phyloP scores from a whole-genome alignment of 257 asterid genomes.

The Nicotiana tomentosiformis region DNA sequence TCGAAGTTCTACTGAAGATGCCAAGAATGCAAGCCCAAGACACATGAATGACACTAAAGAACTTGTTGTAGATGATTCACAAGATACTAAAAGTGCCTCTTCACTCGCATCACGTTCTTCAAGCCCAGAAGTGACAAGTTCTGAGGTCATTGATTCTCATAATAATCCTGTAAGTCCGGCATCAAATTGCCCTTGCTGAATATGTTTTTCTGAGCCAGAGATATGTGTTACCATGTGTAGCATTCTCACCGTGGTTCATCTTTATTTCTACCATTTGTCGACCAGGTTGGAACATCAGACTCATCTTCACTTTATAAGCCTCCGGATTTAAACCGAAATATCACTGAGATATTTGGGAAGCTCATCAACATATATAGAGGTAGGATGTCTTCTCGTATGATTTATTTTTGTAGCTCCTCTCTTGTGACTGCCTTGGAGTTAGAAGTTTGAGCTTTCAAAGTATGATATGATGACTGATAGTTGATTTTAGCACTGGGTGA shows the following conservation, averaged over 20 bases:
- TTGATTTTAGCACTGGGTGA: slow-evolving; percentile 77
- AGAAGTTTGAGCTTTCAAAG: slow-evolving; percentile 9
- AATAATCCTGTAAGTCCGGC: slow-evolving; percentile 36
- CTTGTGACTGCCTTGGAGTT: not conserved
- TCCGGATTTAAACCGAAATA: slow-evolving; percentile 81
- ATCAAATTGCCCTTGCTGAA: not conserved
- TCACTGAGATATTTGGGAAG: slow-evolving; percentile 80
- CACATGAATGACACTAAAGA: slow-evolving; percentile 14
- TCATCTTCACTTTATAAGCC: slow-evolving; percentile 65
- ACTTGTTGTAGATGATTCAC: slow-evolving; percentile 17
- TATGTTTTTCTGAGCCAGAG: not conserved
- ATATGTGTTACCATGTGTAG: not conserved
- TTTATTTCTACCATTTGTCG: slow-evolving; percentile 4
- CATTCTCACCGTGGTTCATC: not conserved
- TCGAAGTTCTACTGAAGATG: slow-evolving; percentile 37
- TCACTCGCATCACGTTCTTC: slow-evolving; percentile 27
- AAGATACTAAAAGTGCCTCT: slow-evolving; percentile 36
- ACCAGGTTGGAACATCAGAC: slow-evolving; percentile 50
- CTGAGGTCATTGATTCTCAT: slow-evolving; percentile 23
- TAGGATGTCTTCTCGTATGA: slow-evolving; percentile 18
- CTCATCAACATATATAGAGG: slow-evolving; percentile 91
- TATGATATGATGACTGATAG: slow-evolving; percentile 13
- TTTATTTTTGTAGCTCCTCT: slow-evolving; percentile 3
- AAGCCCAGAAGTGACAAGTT: slow-evolving; percentile 50
- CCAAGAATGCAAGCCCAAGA: slow-evolving; percentile 23